Conservation (phyloP, 768 basidiomycete genomes). For the Kwoniella sp. region DNA sequence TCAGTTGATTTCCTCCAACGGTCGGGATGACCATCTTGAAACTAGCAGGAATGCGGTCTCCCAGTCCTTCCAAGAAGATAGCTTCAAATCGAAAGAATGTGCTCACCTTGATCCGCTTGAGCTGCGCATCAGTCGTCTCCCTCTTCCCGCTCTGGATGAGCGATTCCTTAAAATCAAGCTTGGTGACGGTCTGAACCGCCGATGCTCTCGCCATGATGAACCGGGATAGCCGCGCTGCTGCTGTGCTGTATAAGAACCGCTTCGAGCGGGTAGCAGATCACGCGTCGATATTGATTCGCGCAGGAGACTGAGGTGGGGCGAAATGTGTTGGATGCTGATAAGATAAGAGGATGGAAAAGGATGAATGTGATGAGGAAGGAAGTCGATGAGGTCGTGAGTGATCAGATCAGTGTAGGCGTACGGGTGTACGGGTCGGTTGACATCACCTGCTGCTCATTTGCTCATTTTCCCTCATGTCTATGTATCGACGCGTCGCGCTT, state of each 20-base stretch:
- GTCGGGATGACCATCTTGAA: too few species aligned
- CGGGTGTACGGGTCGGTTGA: conserved; percentile 10
- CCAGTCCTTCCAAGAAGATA: too few species aligned
- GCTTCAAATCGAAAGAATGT: too few species aligned
- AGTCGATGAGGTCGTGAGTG: background rate
- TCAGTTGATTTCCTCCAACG: too few species aligned
- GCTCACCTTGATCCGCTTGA: conserved; percentile 76
- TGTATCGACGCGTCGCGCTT: conserved; percentile 22
- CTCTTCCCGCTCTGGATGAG: conserved; percentile 73
- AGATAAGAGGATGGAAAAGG: background rate
- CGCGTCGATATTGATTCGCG: background rate
- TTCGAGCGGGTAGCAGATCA: background rate
- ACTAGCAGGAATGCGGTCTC: too few species aligned
- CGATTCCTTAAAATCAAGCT: conserved; percentile 73
- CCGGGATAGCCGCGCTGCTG: background rate
- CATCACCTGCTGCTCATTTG: conserved; percentile 16
- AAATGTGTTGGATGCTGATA: conserved; percentile 1
- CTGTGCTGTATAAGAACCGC: background rate
- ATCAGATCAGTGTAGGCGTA: background rate
- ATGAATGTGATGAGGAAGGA: conserved; percentile 6
- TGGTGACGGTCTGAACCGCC: conserved; percentile 20
- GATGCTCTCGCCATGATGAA: conserved; percentile 13
- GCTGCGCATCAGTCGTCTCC: conserved; percentile 69
- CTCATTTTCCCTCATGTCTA: conserved; percentile 8
- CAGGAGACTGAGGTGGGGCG: too few species aligned